Percentiles rank a stretch among this genome's conserved stretches.
These are phyloP conservation scores for Albugo laibachii DNA, from an alignment of 352 stramenopile species.

Conservation along the genomic window DNA sequence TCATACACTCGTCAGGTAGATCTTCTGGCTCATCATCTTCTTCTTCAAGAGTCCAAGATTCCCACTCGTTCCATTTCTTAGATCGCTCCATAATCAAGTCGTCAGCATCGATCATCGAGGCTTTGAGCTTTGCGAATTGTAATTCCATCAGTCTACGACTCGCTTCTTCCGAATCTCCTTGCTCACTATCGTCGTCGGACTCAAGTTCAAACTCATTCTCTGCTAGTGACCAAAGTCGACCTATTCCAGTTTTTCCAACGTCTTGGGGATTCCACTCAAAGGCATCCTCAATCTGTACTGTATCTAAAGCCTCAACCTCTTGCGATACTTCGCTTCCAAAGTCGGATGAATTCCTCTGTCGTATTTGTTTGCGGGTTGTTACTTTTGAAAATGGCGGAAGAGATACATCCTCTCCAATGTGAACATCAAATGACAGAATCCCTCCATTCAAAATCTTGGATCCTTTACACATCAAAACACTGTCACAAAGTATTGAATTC, in stretches of 20 bases:
- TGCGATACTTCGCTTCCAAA: conserved; percentile 19
- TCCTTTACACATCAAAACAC: conserved; percentile 46
- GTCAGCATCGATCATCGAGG: conserved; percentile 29
- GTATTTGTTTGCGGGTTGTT: conserved; percentile 29
- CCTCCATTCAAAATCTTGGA: conserved; percentile 51
- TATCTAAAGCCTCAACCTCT: conserved; percentile 6
- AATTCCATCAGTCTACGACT: background rate
- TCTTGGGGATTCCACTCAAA: conserved; percentile 30
- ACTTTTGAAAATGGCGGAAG: conserved; percentile 63
- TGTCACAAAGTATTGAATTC: conserved; percentile 70
- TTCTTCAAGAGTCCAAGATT: conserved; percentile 56
- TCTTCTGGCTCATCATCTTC: conserved; percentile 47
- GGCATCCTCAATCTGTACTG: background rate
- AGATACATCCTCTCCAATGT: conserved; percentile 54
- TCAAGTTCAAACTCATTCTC: conserved; percentile 67
- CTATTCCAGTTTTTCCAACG: conserved; percentile 46
- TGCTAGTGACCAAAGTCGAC: conserved; percentile 63
- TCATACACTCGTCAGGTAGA: conserved; percentile 19
- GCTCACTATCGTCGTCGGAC: conserved; percentile 26
- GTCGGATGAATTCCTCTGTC: conserved; percentile 13
- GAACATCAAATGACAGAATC: conserved; percentile 60
- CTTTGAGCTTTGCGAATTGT: conserved; percentile 36
- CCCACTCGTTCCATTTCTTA: conserved; percentile 53
- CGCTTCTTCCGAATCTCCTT: conserved; percentile 21
- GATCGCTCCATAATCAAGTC: conserved; percentile 39